Conservation (phyloP, 225 moss, liverwort and hornwort species). For the Takakia lepidozioides region DNA sequence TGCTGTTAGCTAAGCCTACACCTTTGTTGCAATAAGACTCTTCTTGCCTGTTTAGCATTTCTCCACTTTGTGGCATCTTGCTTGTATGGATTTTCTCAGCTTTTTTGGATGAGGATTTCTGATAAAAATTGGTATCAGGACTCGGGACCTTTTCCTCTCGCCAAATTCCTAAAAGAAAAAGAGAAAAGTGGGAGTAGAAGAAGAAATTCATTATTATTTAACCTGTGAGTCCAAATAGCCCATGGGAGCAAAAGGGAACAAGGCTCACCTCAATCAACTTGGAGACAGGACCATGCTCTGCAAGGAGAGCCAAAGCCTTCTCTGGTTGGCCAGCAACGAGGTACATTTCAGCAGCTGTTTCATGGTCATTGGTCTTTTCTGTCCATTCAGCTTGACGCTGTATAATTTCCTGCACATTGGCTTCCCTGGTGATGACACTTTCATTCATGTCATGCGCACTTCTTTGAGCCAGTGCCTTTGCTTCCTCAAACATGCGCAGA, state of each 20-base stretch:
- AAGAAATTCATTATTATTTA: no score
- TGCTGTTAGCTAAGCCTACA: no score
- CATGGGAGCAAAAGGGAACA: background rate
- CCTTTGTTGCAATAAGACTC: no score
- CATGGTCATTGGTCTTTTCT: constrained; percentile 82
- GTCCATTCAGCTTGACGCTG: constrained; percentile 93
- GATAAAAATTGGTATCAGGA: no score
- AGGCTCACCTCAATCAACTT: constrained; percentile 76
- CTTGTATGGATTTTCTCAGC: no score
- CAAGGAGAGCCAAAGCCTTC: constrained; percentile 66
- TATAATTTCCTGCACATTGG: constrained; percentile 78
- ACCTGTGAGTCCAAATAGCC: no score
- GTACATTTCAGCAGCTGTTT: constrained; percentile 95
- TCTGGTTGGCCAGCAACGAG: constrained; percentile 70
- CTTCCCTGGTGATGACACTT: constrained; percentile 28
- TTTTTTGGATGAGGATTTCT: no score
- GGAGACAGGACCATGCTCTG: constrained; percentile 70
- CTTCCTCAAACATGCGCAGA: constrained; percentile 87
- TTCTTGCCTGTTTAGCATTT: no score
- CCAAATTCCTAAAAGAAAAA: no score
- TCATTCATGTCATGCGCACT: constrained; percentile 31
- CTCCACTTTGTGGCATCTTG: no score
- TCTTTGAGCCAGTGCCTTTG: constrained; percentile 69
- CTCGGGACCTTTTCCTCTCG: no score
- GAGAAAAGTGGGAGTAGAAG: no score